Evolutionary conservation across 2,329 filamentous ascomycete genomes (phyloP).

Genomic region (Elsinoe perseae): DNA sequence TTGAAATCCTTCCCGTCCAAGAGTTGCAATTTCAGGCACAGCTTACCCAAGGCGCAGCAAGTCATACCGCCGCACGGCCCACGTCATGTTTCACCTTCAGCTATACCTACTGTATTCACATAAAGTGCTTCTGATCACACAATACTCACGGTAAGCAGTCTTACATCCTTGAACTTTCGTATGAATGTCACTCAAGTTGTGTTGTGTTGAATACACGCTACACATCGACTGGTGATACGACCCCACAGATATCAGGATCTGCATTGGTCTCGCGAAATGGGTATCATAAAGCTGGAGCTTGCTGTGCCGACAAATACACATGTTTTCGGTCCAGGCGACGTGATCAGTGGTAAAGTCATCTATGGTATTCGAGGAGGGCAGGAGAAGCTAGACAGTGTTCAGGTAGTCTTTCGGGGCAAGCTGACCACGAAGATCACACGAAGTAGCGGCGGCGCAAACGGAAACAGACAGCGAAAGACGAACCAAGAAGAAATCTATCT

Average conservation of each 20-base stretch:
- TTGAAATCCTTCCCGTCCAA: slow-evolving; percentile 2
- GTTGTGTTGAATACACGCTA: no score
- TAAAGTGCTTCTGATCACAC: neutral
- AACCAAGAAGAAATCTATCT: slow-evolving; percentile 8
- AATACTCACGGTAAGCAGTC: neutral
- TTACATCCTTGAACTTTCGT: neutral
- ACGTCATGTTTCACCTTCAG: neutral
- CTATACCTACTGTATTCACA: neutral
- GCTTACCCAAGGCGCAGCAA: slow-evolving; percentile 1
- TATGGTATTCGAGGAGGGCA: neutral
- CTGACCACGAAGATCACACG: neutral
- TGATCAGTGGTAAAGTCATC: slow-evolving; percentile 2
- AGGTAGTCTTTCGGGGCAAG: slow-evolving; percentile 11
- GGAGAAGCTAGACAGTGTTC: slow-evolving; percentile 6
- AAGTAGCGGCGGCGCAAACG: neutral
- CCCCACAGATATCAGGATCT: no score
- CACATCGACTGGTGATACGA: no score
- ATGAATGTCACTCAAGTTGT: no score
- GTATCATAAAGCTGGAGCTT: slow-evolving; percentile 3
- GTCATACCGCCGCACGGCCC: neutral
- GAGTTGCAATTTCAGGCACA: slow-evolving; percentile 4
- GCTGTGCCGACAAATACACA: neutral
- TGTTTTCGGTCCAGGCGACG: neutral
- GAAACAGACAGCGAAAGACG: neutral
- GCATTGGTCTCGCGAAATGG: no score